Evolutionary conservation across 139 green algal species (phyloP), one percentile per base, ranked within the genome.

Genomic region (Coccomyxa sp.): DNA sequence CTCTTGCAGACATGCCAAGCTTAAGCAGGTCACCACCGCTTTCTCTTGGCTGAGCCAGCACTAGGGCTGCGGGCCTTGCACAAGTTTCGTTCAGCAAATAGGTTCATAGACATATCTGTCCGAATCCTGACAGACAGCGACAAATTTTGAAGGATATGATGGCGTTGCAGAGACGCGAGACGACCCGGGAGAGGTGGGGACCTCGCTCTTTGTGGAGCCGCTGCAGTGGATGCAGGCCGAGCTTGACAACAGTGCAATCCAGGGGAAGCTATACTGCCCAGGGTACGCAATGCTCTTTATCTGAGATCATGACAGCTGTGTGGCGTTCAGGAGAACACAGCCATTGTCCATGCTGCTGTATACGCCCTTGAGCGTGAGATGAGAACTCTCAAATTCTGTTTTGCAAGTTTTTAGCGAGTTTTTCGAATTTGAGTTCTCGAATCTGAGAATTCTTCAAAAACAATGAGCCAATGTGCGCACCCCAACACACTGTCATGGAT

Each of bases 251-350:
- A 90, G 90, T 0, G 77, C 79, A 16, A 80, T 90, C 14, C 81
- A 92, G 71, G 94, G 94, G 22, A 97, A 97, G 85, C 82, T 97
- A 39, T 94, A 96, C 86, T 97, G 93, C 87, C 91, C 90, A 7
- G 78, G 75, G 82, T 80, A 79, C 73, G 75, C 38, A 16, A 37
- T 38, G 24, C 64, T 72, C 4, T 22, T 72, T 0, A 4, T 37
- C 64, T 37, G 34, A 72, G 5, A 72, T 2, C 14, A 22, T 36
- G 18, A 33, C 64, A 64, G 22, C 31, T 72, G 64, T n/a, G n/a
- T n/a, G n/a, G n/a, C n/a, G n/a, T n/a, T n/a, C n/a, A n/a, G n/a
- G n/a, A n/a, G n/a, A n/a, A n/a, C n/a, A n/a, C 29, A 39, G 7
- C 24, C 31, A 36, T 24, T 18, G 31, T 37, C 18, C 64, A 39